Percentiles rank a stretch among this genome's conserved stretches.
Evolutionary conservation across 208 protist genomes (phyloP).

Genomic region (Wallacemonas rigidus): DNA sequence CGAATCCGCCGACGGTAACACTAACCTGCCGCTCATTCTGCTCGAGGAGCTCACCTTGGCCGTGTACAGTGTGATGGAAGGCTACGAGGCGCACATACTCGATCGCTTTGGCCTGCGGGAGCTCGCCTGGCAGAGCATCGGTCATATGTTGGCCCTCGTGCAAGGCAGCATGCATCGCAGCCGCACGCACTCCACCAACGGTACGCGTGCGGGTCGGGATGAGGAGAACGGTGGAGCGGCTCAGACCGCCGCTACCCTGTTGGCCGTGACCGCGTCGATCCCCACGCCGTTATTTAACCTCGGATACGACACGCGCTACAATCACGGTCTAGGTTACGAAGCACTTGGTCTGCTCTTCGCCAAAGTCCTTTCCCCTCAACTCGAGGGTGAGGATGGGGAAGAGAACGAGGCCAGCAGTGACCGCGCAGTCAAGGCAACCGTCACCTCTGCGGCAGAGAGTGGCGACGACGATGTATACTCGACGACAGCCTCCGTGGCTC

Average conservation of each 20-base stretch:
- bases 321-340: conserved; percentile 87
- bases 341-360: conserved; percentile 84
- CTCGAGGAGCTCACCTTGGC: conserved; percentile 78
- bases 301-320: conserved; percentile 80
- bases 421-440: background rate
- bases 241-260: background rate
- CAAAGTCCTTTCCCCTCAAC: conserved; percentile 73
- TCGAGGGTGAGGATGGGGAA: conserved; percentile 30
- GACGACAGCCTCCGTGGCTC: background rate
- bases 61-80: conserved; percentile 61
- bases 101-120: conserved; percentile 58
- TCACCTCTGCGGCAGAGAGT: background rate
- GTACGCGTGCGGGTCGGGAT: background rate
- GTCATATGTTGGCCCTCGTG: conserved; percentile 59
- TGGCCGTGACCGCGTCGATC: conserved; percentile 6
- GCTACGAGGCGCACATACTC: conserved; percentile 34
- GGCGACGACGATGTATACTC: conserved; percentile 1
- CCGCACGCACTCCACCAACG: background rate
- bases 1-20: conserved; percentile 87
- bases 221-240: too few species aligned
- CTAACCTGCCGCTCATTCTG: conserved; percentile 86
- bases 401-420: background rate
- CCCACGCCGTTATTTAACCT: conserved; percentile 48
- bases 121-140: conserved; percentile 69
- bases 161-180: conserved; percentile 25